phyloP scores from a whole-genome alignment of 1,284 basidiomycete genomes.

The Schizophyllum amplum region DNA sequence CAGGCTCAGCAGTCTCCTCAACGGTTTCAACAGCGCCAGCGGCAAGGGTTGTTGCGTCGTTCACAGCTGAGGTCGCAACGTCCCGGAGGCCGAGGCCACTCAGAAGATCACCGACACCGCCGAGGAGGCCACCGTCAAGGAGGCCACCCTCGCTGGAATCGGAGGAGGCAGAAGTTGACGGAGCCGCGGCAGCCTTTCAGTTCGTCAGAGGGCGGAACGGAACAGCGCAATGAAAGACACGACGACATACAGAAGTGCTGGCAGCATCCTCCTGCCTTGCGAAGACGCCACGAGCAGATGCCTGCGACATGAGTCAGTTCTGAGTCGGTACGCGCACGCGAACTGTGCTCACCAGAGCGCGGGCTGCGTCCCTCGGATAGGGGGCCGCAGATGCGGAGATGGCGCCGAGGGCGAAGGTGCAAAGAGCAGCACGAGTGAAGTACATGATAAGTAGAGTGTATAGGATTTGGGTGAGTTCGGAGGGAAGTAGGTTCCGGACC shows the following conservation, averaged over 20 bases:
- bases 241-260: neutral
- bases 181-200: too few species aligned
- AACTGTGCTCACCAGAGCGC: neutral
- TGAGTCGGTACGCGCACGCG: neutral
- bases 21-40: neutral
- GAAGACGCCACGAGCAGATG: neutral
- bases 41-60: neutral
- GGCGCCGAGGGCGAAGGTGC: neutral
- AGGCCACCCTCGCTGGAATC: neutral
- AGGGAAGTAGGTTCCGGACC: neutral
- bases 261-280: neutral
- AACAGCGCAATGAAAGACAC: neutral
- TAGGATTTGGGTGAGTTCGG: neutral
- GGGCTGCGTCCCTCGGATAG: neutral
- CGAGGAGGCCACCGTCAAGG: too few species aligned
- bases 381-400: neutral
- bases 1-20: neutral
- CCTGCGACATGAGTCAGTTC: neutral
- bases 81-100: too few species aligned
- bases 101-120: too few species aligned
- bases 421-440: neutral
- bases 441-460: neutral
- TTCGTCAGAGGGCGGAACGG: too few species aligned
- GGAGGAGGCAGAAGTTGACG: neutral
- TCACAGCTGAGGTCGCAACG: too few species aligned